Percentiles rank a stretch among this genome's conserved stretches.
Conservation (phyloP, 2,329 filamentous ascomycete genomes). For the Fusarium metavorans region DNA sequence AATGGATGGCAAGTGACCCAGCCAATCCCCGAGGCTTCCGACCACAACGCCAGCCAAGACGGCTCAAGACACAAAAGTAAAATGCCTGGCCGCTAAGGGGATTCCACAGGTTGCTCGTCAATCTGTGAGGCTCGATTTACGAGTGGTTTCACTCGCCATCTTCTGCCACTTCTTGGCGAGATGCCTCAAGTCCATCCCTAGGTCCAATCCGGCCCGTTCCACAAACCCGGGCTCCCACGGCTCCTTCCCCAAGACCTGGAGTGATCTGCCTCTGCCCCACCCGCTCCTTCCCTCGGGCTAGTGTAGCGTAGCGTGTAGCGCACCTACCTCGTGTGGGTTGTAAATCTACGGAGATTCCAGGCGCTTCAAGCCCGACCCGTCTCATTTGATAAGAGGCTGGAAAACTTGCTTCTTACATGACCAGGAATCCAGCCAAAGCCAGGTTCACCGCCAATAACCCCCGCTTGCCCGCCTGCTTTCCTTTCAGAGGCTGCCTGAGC, state of each 20-base stretch:
- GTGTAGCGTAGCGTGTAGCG: neutral
- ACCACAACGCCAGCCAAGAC: neutral
- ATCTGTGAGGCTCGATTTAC: neutral
- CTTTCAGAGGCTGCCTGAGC: neutral
- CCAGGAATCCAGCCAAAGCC: neutral
- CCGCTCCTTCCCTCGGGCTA: neutral
- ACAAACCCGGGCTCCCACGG: neutral
- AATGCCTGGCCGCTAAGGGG: neutral
- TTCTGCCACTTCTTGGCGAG: slow-evolving; percentile 34
- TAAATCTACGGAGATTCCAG: neutral
- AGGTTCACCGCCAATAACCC: neutral
- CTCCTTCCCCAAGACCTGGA: neutral
- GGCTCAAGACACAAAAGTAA: neutral
- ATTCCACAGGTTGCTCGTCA: neutral
- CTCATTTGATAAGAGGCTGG: neutral
- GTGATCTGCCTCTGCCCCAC: slow-evolving; percentile 19
- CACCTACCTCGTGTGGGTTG: neutral
- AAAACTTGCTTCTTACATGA: slow-evolving; percentile 32
- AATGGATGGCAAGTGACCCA: neutral
- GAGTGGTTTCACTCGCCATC: neutral
- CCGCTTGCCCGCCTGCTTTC: neutral
- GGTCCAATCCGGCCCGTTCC: neutral
- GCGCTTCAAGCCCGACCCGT: slow-evolving; percentile 9
- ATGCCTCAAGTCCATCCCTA: slow-evolving; percentile 7
- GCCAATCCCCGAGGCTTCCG: neutral